Evolutionary conservation across 768 basidiomycete genomes (phyloP).

Genomic region (Lactifluus subvellereus): DNA sequence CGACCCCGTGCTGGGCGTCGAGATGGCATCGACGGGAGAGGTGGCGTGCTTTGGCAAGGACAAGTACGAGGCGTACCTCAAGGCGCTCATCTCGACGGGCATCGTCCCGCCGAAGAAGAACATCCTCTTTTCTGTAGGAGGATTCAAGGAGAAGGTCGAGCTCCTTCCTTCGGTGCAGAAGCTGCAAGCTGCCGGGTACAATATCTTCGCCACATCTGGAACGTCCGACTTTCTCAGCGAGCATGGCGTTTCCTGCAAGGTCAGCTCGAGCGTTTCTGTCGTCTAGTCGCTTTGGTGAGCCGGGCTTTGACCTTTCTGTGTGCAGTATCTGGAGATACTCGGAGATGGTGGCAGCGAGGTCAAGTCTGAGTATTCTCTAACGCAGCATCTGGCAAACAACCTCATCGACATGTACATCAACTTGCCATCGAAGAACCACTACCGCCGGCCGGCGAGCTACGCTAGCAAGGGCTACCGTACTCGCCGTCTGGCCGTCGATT

Average conservation of each 20-base stretch:
- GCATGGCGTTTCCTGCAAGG: conserved; percentile 95
- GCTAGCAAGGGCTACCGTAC: conserved; percentile 95
- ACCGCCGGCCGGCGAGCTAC: conserved; percentile 94
- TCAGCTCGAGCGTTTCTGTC: conserved; percentile 29
- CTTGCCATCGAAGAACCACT: conserved; percentile 95
- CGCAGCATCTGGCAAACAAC: conserved; percentile 94
- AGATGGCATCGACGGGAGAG: conserved; percentile 99
- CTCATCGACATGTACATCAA: conserved; percentile 99
- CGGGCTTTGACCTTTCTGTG: neutral
- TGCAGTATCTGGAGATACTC: conserved; percentile 83
- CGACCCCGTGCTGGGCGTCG: conserved; percentile 95
- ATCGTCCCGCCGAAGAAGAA: conserved; percentile 96
- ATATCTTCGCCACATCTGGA: conserved; percentile 94
- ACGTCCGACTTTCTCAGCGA: conserved; percentile 98
- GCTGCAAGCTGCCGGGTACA: conserved; percentile 87
- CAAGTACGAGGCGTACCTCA: conserved; percentile 98
- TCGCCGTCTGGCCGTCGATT: conserved; percentile 98
- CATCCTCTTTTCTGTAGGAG: conserved; percentile 93
- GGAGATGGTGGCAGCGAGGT: conserved; percentile 70
- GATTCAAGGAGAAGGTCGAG: conserved; percentile 96
- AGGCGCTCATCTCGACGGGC: conserved; percentile 94
- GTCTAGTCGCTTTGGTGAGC: neutral
- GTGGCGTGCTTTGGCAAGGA: conserved; percentile 97
- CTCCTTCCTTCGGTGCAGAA: conserved; percentile 94
- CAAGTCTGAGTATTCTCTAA: conserved; percentile 96